Conservation (phyloP, 495 filamentous ascomycete genomes). For the Saxophila tyrrhenica region DNA sequence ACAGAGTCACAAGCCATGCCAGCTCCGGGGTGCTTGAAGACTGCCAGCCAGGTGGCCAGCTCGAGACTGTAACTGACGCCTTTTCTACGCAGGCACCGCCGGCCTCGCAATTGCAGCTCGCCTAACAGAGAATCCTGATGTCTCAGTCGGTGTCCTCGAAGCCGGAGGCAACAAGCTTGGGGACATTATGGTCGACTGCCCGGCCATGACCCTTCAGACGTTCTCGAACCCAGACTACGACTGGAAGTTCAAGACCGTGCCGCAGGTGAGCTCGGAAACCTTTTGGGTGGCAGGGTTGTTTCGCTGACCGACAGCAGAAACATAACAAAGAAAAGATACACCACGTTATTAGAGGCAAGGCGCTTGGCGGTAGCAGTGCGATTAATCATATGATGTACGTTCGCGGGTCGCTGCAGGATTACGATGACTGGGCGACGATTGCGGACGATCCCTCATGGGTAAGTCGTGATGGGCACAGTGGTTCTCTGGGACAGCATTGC, state of each 20-base stretch:
- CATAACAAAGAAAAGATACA: conserved; percentile 21
- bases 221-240: conserved; percentile 33
- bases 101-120: conserved; percentile 24
- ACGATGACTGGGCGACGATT: conserved; percentile 46
- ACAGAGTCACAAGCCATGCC: background rate
- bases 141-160: conserved; percentile 38
- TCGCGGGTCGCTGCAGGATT: conserved; percentile 39
- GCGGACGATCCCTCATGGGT: conserved; percentile 24
- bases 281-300: no score
- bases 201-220: conserved; percentile 34
- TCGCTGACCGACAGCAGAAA: conserved; percentile 14
- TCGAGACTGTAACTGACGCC: no score
- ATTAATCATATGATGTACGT: conserved; percentile 31
- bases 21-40: no score
- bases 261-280: conserved; percentile 31
- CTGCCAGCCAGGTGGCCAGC: background rate
- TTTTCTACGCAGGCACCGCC: no score
- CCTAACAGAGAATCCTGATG: conserved; percentile 22
- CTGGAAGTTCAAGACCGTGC: conserved; percentile 35
- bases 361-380: conserved; percentile 36
- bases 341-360: conserved; percentile 30
- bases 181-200: conserved; percentile 34
- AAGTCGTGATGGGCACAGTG: background rate
- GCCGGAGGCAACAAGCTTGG: conserved; percentile 34
- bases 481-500: background rate